These are phyloP conservation scores for Suhomyces bolitotheri DNA, from an alignment of 1,139 yeast genomes.

Conservation along the genomic window DNA sequence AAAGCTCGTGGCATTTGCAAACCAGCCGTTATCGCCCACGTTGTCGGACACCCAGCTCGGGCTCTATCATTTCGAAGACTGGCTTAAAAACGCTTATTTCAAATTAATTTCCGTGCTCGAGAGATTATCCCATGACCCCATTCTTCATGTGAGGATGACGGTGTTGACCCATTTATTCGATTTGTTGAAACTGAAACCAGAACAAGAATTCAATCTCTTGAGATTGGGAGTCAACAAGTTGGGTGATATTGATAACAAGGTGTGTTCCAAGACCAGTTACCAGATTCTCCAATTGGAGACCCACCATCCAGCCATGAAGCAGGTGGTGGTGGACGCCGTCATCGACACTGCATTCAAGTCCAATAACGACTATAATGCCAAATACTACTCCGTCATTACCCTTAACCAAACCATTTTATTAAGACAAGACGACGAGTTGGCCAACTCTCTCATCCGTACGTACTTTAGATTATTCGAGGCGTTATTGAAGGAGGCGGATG, in stretches of 20 bases:
- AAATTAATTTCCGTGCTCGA: slow-evolving; percentile 70
- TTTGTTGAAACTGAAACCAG: slow-evolving; percentile 82
- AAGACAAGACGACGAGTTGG: slow-evolving; percentile 70
- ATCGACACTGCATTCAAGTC: slow-evolving; percentile 78
- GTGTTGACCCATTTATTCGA: slow-evolving; percentile 78
- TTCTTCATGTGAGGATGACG: slow-evolving; percentile 81
- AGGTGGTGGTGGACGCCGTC: slow-evolving; percentile 73
- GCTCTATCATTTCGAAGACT: slow-evolving; percentile 84
- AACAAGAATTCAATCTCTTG: slow-evolving; percentile 90
- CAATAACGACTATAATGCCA: slow-evolving; percentile 79
- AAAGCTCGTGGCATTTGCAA: slow-evolving; percentile 75
- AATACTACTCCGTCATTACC: slow-evolving; percentile 84
- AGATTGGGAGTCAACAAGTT: slow-evolving; percentile 89
- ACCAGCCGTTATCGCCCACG: slow-evolving; percentile 61
- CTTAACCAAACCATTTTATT: slow-evolving; percentile 91
- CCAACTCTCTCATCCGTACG: slow-evolving; percentile 78
- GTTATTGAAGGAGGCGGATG: slow-evolving; percentile 58
- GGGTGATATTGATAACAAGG: slow-evolving; percentile 91
- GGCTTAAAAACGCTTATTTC: slow-evolving; percentile 75
- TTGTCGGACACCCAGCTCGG: slow-evolving; percentile 59
- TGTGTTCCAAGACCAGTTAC: slow-evolving; percentile 85
- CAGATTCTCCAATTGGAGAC: slow-evolving; percentile 79
- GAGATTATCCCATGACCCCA: slow-evolving; percentile 83
- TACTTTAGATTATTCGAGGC: slow-evolving; percentile 88
- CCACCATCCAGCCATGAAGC: slow-evolving; percentile 95